Base-by-base conservation (phyloP, 768 basidiomycete species). In the Dioszegia hungarica region DNA sequence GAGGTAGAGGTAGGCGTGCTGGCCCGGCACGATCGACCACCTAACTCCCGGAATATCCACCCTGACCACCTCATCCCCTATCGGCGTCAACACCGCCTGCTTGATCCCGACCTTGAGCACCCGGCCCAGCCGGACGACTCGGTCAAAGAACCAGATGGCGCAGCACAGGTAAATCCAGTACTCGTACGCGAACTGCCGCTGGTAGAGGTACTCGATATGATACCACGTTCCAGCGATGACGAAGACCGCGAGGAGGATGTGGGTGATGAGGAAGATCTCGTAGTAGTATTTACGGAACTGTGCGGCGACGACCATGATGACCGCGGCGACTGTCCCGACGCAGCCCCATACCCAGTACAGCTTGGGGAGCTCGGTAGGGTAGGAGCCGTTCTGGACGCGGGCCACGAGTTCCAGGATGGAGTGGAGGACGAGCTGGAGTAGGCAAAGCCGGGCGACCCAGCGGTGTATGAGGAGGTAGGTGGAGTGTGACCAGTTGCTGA, bases 401-500 rank as follows among this genome's bases (percentile, higher is more conserved):
- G 14, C 20, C 3, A 14, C 25, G 22, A 51, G 49, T 19, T 51
- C 49, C 19, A 38, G 19, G 19, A 51, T 38, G 34, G 49, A 51
- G 36, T 51, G 49, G 4, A 51, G 22, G 49, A 51, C 14, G 49
- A 51, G 37, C 53, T 58, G 44, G 19, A 59, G 12, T 11, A 45
- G 44, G 20, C 39, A 51, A n/a, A 56, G n/a, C 2, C 52, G 24
- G 8, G 48, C 61, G 31, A 62, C 44, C 40, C 39, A 43, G 12
- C 54, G 52, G 34, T 62, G 61, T 6, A 55, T n/a, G 17, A 60
- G 33, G 36, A 59, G 50, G 50, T 56, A 52, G 6, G 58, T 56
- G 5, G 62, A 53, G 20, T 45, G 52, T 9, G 62, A 60, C 62
- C 62, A 63, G 20, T 59, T 48, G 24, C 31, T 56, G n/a, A 63